Base-by-base conservation (phyloP, 192 early-diverging fungal species). In the Entomortierella lignicola region DNA sequence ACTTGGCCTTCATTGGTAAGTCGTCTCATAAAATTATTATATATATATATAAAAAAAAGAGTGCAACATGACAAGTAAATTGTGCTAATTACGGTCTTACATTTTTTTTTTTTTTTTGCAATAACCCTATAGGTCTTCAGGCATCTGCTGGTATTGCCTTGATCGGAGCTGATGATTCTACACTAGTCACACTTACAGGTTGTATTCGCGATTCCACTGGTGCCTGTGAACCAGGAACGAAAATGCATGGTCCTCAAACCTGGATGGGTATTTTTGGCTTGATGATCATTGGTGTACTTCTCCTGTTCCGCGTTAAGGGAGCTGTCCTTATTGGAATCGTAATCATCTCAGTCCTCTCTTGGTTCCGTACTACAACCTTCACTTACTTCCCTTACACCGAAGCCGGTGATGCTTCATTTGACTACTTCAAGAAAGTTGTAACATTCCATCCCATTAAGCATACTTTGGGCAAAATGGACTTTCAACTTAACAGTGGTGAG, bases 191-290 rank as follows among this genome's bases (percentile, higher is more conserved):
- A 29, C 82, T 95, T 7, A 32, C 54, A 41, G 94, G 87, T 6
- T 95, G 93, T 68, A 32, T 61, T 37, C 26, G 42, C 63, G 72
- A 66, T 27, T 71, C 84, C 26, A 41, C 63, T 13, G 90, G 91
- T 52, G 77, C 81, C 2, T 93, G 92, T 65, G 56, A 66, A 32
- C 30, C 44, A 8, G 69, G 80, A 55, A 86, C 90, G n/a, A 82
- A 86, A 21, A 93, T 94, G 91, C 80, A 83, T 56, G 82, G 81
- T 32, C 83, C 89, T 20, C 88, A 85, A 8, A 90, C 86, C 6
- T 93, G 89, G 91, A 83, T 94, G 60, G 93, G 93, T 61, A 87
- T 93, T 34, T 80, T 94, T 26, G 94, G 94, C 4, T 88, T 95
- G 42, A 63, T 93, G 23, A 74, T 95, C 63, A 93, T 95, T 57